Evolutionary conservation across 805 yeast genomes (phyloP), one percentile per base, ranked within the genome.

Genomic region (Maudiozyma saulgeensis): DNA sequence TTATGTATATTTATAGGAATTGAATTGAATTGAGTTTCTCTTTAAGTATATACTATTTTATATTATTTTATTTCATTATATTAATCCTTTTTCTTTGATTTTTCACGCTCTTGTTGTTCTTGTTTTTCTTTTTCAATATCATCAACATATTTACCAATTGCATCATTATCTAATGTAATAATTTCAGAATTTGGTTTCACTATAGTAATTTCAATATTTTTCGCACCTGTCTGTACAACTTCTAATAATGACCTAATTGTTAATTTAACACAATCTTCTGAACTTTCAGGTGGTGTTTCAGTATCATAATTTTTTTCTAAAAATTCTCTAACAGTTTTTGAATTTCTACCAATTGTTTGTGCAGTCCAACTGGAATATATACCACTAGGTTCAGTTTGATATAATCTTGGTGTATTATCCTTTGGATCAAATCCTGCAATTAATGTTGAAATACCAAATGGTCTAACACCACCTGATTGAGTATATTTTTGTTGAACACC

Each of bases 301-400:
- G 70, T 76, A 52, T 68, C 65, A 71, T 87, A 88, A 62, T 87
- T 86, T 71, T 89, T 90, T 67, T 93, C 99, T 67, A 93, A 77
- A 59, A 90, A 87, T 67, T 93, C 99, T 58, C 95, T 82, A 35
- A 93, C 97, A 3, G 98, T 91, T 68, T 93, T 91, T 54, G 93
- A 79, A 53, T 93, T 85, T 63, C 96, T 81, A 51, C 99, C 99
- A 62, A 93, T 93, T 18, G 98, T 89, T 64, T 87, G 91, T 34
- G 98, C 97, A 67, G 90, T 87, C 99, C 99, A 93, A 2, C 96
- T 95, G 44, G 95, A 87, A 66, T 84, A 91, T 56, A 93, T 91
- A 25, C 99, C 99, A 44, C 96, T 86, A 41, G 99, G 99, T 68
- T 93, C 99, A 12, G 99, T 93, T 68, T 87, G 95, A 70, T 83